Conservation (phyloP, 139 green algal genomes). For the Marvania coccoides region DNA sequence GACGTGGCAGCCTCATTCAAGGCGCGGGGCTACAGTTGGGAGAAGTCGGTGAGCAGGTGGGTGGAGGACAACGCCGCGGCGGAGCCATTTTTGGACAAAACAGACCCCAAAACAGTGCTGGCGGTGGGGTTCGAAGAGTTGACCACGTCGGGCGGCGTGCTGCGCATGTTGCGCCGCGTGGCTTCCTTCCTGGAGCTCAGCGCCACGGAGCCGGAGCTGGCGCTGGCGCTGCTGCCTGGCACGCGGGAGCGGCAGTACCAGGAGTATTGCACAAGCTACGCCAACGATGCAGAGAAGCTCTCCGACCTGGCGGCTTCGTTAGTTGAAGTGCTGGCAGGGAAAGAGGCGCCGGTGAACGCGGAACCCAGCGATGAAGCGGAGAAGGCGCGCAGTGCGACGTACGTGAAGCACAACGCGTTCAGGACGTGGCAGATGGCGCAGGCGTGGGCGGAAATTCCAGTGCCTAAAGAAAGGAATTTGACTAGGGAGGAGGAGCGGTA, state of each 20-base stretch:
- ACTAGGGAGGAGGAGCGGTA: not conserved
- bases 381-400: no score
- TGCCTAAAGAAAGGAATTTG: not conserved
- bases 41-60: conserved; percentile 1
- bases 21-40: not conserved
- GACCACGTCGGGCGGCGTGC: not conserved
- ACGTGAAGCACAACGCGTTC: not conserved
- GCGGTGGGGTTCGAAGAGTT: conserved; percentile 4
- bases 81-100: not conserved
- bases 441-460: not conserved
- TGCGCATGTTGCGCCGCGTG: not conserved
- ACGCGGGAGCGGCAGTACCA: not conserved
- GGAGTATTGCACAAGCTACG: conserved; percentile 2
- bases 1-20: conserved; percentile 8
- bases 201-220: not conserved
- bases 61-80: conserved; percentile 5
- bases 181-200: not conserved
- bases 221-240: conserved; percentile 9
- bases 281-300: not conserved
- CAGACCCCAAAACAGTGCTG: not conserved
- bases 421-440: conserved; percentile 5
- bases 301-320: conserved; percentile 2
- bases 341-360: not conserved
- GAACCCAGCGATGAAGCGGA: not conserved
- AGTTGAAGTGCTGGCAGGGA: not conserved